Conservation (phyloP, 495 filamentous ascomycete genomes). For the Daldinia grandis region DNA sequence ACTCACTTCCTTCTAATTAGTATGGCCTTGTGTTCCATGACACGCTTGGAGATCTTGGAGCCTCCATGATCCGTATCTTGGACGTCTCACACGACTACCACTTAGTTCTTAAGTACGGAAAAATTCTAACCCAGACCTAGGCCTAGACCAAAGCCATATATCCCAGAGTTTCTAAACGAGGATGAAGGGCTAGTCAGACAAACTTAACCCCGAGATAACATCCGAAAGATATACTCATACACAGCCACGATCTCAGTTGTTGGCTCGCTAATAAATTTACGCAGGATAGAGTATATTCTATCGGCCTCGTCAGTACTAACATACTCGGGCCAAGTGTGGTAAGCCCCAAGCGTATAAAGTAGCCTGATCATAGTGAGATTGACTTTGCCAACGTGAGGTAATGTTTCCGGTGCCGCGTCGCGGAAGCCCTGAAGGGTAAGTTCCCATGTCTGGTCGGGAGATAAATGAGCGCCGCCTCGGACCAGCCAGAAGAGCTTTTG, state of each 20-base stretch:
- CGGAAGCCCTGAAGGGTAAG: slow-evolving; percentile 32
- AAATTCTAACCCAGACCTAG: too few species aligned
- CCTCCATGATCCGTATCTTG: background rate
- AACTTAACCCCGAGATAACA: background rate
- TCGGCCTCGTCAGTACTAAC: background rate
- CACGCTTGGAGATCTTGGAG: background rate
- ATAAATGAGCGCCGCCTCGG: slow-evolving; percentile 42
- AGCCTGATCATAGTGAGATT: slow-evolving; percentile 10
- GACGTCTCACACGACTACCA: background rate
- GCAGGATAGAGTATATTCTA: background rate
- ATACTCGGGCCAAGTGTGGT: background rate
- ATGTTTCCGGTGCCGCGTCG: slow-evolving; percentile 1
- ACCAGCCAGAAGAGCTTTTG: slow-evolving; percentile 52
- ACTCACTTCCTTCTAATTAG: too few species aligned
- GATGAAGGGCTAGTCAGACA: too few species aligned
- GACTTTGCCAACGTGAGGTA: background rate
- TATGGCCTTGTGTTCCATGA: background rate
- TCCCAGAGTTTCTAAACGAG: too few species aligned
- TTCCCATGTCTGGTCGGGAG: slow-evolving; percentile 48
- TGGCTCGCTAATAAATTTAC: background rate
- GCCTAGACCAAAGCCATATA: too few species aligned
- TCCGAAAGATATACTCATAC: background rate
- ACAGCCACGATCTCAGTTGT: background rate
- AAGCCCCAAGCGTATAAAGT: background rate
- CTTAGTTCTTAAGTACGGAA: too few species aligned